Base-by-base conservation (phyloP, 1,284 basidiomycete genomes). In the Cutaneotrichosporon cyanovorans region DNA sequence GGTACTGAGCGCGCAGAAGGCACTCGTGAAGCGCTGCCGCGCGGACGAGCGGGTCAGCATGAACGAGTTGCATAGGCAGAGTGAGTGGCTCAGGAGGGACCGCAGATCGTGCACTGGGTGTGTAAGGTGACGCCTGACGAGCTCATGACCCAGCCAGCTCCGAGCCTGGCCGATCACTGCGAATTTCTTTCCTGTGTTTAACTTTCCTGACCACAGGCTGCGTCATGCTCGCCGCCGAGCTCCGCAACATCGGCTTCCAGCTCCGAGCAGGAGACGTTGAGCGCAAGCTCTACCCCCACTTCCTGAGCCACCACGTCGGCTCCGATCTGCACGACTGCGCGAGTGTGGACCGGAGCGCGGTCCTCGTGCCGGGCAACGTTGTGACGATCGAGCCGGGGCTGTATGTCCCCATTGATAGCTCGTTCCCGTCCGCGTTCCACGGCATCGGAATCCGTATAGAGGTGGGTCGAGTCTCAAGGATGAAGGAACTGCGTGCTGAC, bases 371-470 rank as follows among this genome's bases (percentile, higher is more conserved):
- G 9, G 89, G 88, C 1, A 92, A 89, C 80, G 87, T 93, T 7
- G 80, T 95, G 37, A 93, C 88, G 5, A 80, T 73, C 46, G 75
- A 74, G 53, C 72, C 71, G 8, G 73, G 71, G 4, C 49, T 68
- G 32, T 95, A 92, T 62, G 87, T 96, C 18, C 91, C 91, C 3
- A 79, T 82, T 1, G 77, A 79, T 18, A 61, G 81, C 2, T 73
- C 78, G 36, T 95, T 87, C 69, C 91, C 91, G 0, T 83, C 79
- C 55, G 79, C 80, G 46, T 96, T 88, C 71, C 89, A 91, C 58
- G 85, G 88, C 53, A 78, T 92, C 21, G 88, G 87, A 5, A 82
- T 95, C 51, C 80, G 91, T 38, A 88, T 95, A 61, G 90, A 95
- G 76, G 85, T 82, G 51, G 36, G 72, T 61, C n/a, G n/a, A n/a